Percentiles rank a stretch among this genome's conserved stretches.
These are phyloP conservation scores for Pulicaria dysenterica DNA, from an alignment of 129 eudicot species.

Conservation along the genomic window DNA sequence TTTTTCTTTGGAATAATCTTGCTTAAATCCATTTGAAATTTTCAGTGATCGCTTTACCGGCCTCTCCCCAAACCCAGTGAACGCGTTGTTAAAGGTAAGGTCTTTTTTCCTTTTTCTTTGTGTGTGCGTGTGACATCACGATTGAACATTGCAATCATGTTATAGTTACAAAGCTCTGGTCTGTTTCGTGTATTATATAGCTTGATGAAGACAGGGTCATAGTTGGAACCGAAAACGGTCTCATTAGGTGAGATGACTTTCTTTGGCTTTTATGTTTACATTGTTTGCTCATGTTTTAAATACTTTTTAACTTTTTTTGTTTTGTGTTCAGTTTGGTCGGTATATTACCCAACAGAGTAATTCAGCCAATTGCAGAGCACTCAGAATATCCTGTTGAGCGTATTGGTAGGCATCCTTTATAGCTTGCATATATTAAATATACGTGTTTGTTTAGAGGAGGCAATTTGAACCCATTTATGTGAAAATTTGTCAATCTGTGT, in stretches of 20 bases:
- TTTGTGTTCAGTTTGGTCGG: conserved; percentile 73
- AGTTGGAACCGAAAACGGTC: conserved; percentile 83
- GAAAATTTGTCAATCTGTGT: neutral
- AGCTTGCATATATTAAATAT: neutral
- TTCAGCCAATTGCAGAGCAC: conserved; percentile 98
- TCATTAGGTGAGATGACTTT: conserved; percentile 62
- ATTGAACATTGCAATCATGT: neutral
- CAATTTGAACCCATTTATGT: neutral
- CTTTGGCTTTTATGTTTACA: conserved; percentile 5
- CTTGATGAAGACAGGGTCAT: conserved; percentile 93
- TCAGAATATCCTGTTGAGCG: conserved; percentile 95
- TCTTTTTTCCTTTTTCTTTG: conserved; percentile 4
- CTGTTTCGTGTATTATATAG: conserved; percentile 35
- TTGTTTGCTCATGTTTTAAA: conserved; percentile 1
- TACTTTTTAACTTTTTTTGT: conserved; percentile 23
- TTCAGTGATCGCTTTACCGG: conserved; percentile 91
- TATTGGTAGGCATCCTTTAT: conserved; percentile 65
- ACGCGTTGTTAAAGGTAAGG: conserved; percentile 79
- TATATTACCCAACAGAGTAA: conserved; percentile 86
- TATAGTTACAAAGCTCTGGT: conserved; percentile 2
- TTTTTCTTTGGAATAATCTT: conserved; percentile 6
- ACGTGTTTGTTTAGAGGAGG: neutral
- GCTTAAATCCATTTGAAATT: conserved; percentile 15
- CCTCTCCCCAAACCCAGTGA: conserved; percentile 84
- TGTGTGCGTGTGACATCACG: neutral